phyloP scores from a whole-genome alignment of 2,329 filamentous ascomycete genomes.

The Clonostachys solani region DNA sequence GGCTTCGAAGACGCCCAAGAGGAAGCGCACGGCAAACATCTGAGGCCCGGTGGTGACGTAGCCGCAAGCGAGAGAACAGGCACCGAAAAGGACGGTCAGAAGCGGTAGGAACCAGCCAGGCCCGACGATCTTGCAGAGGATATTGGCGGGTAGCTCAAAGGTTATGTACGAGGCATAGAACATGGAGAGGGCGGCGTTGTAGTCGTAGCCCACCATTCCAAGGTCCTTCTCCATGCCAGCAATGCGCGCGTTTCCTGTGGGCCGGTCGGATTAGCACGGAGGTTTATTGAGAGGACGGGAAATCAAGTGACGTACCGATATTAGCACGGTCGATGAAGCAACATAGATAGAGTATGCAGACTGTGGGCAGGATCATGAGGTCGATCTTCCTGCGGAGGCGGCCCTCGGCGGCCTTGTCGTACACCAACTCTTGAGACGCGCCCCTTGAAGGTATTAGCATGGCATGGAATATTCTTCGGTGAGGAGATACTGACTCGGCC shows the following conservation, averaged over 20 bases:
- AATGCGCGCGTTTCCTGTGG: conserved; percentile 57
- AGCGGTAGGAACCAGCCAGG: conserved; percentile 62
- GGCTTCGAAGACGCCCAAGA: conserved; percentile 67
- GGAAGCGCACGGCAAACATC: conserved; percentile 61
- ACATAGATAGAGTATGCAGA: conserved; percentile 50
- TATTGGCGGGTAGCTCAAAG: conserved; percentile 62
- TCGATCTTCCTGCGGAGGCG: conserved; percentile 58
- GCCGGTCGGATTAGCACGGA: background rate
- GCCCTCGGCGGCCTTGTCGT: conserved; percentile 37
- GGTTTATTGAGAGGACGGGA: too few relatives aligned
- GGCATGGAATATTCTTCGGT: too few relatives aligned
- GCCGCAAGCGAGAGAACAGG: conserved; percentile 65
- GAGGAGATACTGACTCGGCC: background rate
- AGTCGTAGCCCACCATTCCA: conserved; percentile 56
- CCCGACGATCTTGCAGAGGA: conserved; percentile 58
- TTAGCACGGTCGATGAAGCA: conserved; percentile 60
- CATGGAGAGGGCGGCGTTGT: conserved; percentile 63
- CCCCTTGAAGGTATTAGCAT: background rate
- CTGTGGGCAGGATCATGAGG: conserved; percentile 56
- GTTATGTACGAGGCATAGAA: conserved; percentile 61
- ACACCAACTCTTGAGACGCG: background rate
- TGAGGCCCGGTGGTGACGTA: conserved; percentile 61
- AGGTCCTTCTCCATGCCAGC: conserved; percentile 63
- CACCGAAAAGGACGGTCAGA: conserved; percentile 61
- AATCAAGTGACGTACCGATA: conserved; percentile 37